phyloP scores from a whole-genome alignment of 805 yeast species.

The Lipomyces kockii region DNA sequence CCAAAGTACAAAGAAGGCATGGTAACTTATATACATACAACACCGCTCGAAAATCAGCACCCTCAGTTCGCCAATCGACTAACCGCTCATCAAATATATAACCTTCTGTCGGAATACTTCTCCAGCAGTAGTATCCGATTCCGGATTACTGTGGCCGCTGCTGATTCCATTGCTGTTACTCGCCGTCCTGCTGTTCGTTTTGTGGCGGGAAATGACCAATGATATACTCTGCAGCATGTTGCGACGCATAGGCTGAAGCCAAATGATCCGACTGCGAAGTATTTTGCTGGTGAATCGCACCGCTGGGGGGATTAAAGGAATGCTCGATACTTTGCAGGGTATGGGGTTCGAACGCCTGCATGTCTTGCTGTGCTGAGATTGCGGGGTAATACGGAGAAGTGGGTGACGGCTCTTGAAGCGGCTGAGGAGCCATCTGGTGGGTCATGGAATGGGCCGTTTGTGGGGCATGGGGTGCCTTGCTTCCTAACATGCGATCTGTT shows the following conservation, averaged over 20 bases:
- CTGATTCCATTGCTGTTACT: slow-evolving; percentile 11
- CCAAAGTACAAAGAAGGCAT: background rate
- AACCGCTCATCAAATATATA: background rate
- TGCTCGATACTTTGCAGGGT: background rate
- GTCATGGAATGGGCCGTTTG: background rate
- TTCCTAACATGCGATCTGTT: background rate
- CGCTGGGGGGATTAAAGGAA: background rate
- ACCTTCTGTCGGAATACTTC: background rate
- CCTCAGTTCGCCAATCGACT: background rate
- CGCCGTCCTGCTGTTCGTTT: background rate
- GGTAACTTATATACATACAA: background rate
- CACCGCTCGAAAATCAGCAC: background rate
- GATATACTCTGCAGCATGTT: background rate
- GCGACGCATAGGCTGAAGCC: background rate
- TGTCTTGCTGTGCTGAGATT: background rate
- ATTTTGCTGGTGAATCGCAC: background rate
- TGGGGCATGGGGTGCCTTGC: background rate
- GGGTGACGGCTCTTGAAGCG: background rate
- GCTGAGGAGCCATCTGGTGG: background rate
- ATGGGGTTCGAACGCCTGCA: background rate
- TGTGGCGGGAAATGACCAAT: background rate
- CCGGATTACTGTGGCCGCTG: background rate
- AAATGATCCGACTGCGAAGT: background rate
- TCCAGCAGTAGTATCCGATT: background rate
- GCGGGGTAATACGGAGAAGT: background rate